Percentiles rank a stretch among this genome's conserved stretches.
phyloP scores from a whole-genome alignment of 2,329 filamentous ascomycete species.

The Pseudogymnoascus sp. region DNA sequence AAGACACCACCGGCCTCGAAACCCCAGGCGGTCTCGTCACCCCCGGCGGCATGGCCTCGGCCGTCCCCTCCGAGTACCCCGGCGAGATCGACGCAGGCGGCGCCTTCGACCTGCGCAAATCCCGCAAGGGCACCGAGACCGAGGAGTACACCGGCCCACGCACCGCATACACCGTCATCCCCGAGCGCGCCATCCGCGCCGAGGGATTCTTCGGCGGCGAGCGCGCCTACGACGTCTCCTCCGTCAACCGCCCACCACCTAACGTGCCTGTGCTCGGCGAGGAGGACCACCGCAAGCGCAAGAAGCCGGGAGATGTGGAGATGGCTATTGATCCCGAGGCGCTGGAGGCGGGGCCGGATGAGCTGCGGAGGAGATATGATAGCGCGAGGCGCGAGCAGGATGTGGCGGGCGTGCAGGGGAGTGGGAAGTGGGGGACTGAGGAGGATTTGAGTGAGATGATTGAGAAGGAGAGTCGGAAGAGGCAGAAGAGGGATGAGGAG shows the following conservation, averaged over 20 bases:
- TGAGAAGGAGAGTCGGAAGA: slow-evolving; percentile 82
- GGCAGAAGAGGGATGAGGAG: slow-evolving; percentile 81
- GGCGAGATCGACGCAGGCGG: slow-evolving; percentile 70
- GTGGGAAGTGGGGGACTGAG: slow-evolving; percentile 67
- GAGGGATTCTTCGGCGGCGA: slow-evolving; percentile 96
- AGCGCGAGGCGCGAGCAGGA: slow-evolving; percentile 55
- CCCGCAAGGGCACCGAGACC: slow-evolving; percentile 75
- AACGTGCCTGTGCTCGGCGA: slow-evolving; percentile 67
- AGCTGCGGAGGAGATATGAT: slow-evolving; percentile 73
- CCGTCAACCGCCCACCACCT: slow-evolving; percentile 31
- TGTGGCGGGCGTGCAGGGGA: slow-evolving; percentile 53
- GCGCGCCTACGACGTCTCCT: slow-evolving; percentile 74
- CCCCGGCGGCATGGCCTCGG: slow-evolving; percentile 70
- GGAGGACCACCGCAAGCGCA: slow-evolving; percentile 77
- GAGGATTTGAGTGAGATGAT: slow-evolving; percentile 96
- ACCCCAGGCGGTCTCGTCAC: slow-evolving; percentile 74
- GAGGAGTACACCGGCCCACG: slow-evolving; percentile 69
- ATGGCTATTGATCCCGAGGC: slow-evolving; percentile 84
- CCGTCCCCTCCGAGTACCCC: slow-evolving; percentile 70
- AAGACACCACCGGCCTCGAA: slow-evolving; percentile 57
- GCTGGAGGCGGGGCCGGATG: slow-evolving; percentile 70
- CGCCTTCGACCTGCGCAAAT: slow-evolving; percentile 87
- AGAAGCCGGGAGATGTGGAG: slow-evolving; percentile 94
- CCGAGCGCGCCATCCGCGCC: slow-evolving; percentile 75
- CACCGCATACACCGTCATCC: slow-evolving; percentile 80